These are phyloP conservation scores for Trichoderma atrobrunneum DNA, from an alignment of 2,329 filamentous ascomycete species.

Conservation along the genomic window DNA sequence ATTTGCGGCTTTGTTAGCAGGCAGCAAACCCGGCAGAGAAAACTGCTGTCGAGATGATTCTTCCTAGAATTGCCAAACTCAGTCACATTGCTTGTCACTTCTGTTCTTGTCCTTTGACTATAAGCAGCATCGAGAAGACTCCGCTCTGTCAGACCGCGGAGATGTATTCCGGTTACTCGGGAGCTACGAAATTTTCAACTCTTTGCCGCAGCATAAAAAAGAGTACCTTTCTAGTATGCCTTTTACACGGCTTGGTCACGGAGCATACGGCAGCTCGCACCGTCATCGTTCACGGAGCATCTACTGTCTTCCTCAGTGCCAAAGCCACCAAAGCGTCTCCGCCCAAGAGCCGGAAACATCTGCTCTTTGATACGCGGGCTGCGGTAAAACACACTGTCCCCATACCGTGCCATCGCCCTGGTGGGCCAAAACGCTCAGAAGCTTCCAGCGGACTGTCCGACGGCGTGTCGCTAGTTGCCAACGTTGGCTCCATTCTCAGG, in stretches of 20 bases:
- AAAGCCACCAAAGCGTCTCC: constrained; percentile 4
- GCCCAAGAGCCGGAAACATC: constrained; percentile 4
- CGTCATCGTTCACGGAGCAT: not conserved
- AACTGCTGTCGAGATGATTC: not conserved
- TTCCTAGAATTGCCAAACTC: not conserved
- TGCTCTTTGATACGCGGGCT: not conserved
- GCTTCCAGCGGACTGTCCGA: constrained; percentile 15
- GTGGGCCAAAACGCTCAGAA: not conserved
- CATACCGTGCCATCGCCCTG: constrained; percentile 9
- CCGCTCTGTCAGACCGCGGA: not conserved
- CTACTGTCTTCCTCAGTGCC: constrained; percentile 14
- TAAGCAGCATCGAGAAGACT: not conserved
- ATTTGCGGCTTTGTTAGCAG: not conserved
- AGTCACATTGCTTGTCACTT: not conserved
- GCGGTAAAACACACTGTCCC: constrained; percentile 6
- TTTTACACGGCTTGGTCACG: not conserved
- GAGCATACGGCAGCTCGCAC: constrained; percentile 8
- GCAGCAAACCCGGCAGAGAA: not conserved
- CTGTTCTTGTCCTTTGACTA: not conserved
- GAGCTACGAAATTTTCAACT: not conserved
- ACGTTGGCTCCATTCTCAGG: constrained; percentile 5
- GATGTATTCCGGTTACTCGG: not conserved
- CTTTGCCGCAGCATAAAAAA: not conserved
- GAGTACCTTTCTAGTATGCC: not conserved
- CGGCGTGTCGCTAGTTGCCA: constrained; percentile 18